phyloP scores from a whole-genome alignment of 2,329 filamentous ascomycete species.

The Pseudocercospora musae region DNA sequence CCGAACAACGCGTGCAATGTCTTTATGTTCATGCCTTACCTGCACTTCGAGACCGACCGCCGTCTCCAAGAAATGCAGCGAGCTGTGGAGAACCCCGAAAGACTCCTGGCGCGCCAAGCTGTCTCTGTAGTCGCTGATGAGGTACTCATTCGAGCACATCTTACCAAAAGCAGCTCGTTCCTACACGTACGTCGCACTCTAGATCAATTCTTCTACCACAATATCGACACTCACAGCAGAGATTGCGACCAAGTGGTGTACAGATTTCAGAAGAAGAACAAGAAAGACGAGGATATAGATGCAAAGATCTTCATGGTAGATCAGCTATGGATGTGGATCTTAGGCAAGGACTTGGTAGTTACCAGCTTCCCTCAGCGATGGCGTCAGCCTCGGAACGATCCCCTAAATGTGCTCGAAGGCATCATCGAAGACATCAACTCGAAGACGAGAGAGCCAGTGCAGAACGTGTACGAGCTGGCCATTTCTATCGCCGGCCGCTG shows the following conservation, averaged over 20 bases:
- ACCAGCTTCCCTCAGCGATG: conserved; percentile 58
- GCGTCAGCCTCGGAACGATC: conserved; percentile 60
- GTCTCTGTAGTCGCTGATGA: conserved; percentile 37
- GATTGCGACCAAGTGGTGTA: conserved; percentile 65
- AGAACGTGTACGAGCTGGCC: conserved; percentile 61
- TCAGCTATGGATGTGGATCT: conserved; percentile 64
- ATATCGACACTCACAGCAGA: conserved; percentile 58
- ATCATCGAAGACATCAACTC: conserved; percentile 65
- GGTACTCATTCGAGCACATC: conserved; percentile 28
- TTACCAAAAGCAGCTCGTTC: conserved; percentile 23
- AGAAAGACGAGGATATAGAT: conserved; percentile 14
- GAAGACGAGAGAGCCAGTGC: conserved; percentile 58
- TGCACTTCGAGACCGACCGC: conserved; percentile 62
- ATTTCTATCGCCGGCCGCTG: conserved; percentile 51
- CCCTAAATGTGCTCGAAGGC: conserved; percentile 60
- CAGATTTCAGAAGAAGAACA: conserved; percentile 44
- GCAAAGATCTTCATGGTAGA: conserved; percentile 45
- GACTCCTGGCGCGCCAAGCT: conserved; percentile 3
- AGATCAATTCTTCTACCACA: conserved; percentile 65
- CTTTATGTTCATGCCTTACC: conserved; percentile 58
- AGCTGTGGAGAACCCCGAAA: conserved; percentile 42
- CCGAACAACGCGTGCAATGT: conserved; percentile 32
- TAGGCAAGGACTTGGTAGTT: conserved; percentile 58
- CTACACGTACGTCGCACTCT: conserved; percentile 61
- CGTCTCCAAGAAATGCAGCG: conserved; percentile 51